These are phyloP conservation scores for Colletotrichum australisinense DNA, from an alignment of 2,329 filamentous ascomycete genomes.

Conservation along the genomic window DNA sequence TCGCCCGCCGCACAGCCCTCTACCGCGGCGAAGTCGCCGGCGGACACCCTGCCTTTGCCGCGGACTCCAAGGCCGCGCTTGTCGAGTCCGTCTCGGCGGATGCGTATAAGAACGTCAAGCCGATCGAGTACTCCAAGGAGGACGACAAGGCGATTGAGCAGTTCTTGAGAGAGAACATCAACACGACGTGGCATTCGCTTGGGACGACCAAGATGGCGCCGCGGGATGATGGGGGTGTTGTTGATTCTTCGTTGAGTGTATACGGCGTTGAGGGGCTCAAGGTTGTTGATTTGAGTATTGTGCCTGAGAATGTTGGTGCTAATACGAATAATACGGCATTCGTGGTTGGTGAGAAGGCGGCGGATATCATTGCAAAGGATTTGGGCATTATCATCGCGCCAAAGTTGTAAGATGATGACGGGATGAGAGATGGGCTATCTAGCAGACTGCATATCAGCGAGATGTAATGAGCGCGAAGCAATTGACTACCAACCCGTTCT, in stretches of 20 bases:
- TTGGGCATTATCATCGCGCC: slow-evolving; percentile 38
- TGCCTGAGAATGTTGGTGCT: slow-evolving; percentile 53
- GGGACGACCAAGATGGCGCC: slow-evolving; percentile 60
- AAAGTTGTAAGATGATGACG: slow-evolving; percentile 4
- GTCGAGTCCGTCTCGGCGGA: slow-evolving; percentile 57
- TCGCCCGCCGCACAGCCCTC: slow-evolving; percentile 66
- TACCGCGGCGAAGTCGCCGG: slow-evolving; percentile 60
- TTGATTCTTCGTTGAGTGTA: slow-evolving; percentile 54
- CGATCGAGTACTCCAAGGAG: slow-evolving; percentile 61
- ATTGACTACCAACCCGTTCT: not conserved
- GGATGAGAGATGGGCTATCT: not conserved
- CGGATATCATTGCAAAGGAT: slow-evolving; percentile 53
- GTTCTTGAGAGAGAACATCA: slow-evolving; percentile 52
- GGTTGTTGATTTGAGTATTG: slow-evolving; percentile 52
- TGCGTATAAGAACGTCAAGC: slow-evolving; percentile 45
- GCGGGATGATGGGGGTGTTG: slow-evolving; percentile 53
- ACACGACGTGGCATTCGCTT: slow-evolving; percentile 59
- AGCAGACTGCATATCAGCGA: not conserved
- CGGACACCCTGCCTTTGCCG: slow-evolving; percentile 57
- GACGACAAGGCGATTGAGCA: slow-evolving; percentile 62
- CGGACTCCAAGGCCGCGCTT: slow-evolving; percentile 51
- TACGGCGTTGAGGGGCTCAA: slow-evolving; percentile 55
- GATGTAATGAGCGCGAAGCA: not conserved
- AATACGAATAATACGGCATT: slow-evolving; percentile 63
- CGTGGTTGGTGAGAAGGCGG: slow-evolving; percentile 59